Evolutionary conservation across 2,329 filamentous ascomycete genomes (phyloP), one percentile per base, ranked within the genome.

Genomic region (Claviceps maximensis): DNA sequence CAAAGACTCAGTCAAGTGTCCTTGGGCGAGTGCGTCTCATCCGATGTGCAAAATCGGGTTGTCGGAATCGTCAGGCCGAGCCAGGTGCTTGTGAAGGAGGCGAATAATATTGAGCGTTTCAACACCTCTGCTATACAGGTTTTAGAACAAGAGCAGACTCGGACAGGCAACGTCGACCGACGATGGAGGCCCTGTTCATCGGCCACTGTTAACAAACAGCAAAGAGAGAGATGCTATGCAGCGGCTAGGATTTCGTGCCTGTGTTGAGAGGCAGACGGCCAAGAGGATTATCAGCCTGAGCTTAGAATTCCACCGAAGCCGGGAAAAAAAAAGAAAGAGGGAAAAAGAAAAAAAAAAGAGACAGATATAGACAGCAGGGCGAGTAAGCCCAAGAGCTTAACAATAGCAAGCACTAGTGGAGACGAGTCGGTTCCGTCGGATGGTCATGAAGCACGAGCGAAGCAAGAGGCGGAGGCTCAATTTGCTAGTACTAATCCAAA

Each of bases 401-500:
- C 41, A 53, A 53, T 47, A 41, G 52, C 42, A 47, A 45, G 27
- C 21, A 47, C 49, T 41, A 47, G 52, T 53, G 47, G 52, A 46
- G 52, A 53, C 41, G 41, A 40, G 47, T 50, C 52, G 52, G 52
- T 50, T 50, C 49, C 48, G 52, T 53, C 52, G 52, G 52, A 50
- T 53, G 52, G 41, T 31, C 52, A 44, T 33, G 52, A 50, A 42
- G 48, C 47, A 53, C 31, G 47, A 45, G 41, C 41, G 42, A 53
- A 29, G 17, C 40, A 50, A 40, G 48, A 40, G n/a, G 41, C 23
- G 7, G 13, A 42, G 36, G 36, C 23, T 42, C 25, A 23, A 29
- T 42, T 29, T 42, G 50, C 45, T 25, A 48, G 38, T 31, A 48
- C 25, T 29, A 13, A n/a, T 47, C 31, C 44, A 47, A 41, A 15